Conservation (phyloP, 163 green algal genomes). For the Scenedesmus sp. region DNA sequence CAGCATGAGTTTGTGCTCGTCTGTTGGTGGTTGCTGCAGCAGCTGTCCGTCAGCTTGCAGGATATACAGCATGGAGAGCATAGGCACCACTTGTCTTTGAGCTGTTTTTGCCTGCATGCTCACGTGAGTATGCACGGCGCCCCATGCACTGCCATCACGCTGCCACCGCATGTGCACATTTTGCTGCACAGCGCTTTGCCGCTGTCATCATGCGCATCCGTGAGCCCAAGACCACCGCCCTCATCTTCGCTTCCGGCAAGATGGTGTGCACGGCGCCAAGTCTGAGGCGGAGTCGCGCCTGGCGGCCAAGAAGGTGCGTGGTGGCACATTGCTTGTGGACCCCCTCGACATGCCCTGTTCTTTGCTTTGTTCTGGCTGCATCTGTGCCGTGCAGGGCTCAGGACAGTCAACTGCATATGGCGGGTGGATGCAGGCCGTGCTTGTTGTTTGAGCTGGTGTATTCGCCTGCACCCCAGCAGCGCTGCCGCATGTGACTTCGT, state of each 20-base stretch:
- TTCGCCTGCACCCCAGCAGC: neutral
- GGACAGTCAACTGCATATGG: neutral
- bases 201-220: slow-evolving; percentile 99
- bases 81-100: neutral
- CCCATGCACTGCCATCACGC: neutral
- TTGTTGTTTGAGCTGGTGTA: neutral
- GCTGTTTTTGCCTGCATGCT: neutral
- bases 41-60: neutral
- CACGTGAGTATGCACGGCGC: neutral
- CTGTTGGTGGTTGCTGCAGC: neutral
- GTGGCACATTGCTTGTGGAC: neutral
- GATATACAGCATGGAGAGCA: neutral
- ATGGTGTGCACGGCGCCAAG: slow-evolving; percentile 97
- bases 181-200: slow-evolving; percentile 90
- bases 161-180: neutral
- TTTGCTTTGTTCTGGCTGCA: neutral
- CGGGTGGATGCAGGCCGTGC: neutral
- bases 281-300: slow-evolving; percentile 90
- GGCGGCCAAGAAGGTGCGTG: slow-evolving; percentile 89
- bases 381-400: too few relatives aligned
- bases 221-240: slow-evolving; percentile 97
- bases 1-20: neutral
- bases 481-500: neutral
- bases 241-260: slow-evolving; percentile 96
- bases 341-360: neutral